Percentiles rank a stretch among this genome's conserved stretches.
phyloP scores from a whole-genome alignment of 352 stramenopile species.

The Phytopythium aichiense region DNA sequence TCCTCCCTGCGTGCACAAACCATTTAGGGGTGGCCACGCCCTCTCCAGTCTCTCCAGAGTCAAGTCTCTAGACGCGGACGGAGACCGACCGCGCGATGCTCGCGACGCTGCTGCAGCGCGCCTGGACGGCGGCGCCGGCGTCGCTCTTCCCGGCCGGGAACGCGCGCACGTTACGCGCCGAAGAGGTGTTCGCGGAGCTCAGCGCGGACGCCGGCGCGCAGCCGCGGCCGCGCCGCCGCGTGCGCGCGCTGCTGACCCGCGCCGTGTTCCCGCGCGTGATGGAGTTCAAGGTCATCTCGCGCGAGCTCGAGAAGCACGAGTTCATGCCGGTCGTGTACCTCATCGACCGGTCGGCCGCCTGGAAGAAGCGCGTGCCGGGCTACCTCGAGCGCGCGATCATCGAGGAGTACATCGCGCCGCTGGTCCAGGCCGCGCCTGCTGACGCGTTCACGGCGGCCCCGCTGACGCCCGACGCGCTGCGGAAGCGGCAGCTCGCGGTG shows the following conservation, averaged over 20 bases:
- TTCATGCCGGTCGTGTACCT: slow-evolving; percentile 76
- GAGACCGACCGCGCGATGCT: slow-evolving; percentile 1
- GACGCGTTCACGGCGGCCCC: slow-evolving; percentile 5
- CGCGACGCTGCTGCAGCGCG: slow-evolving; percentile 6
- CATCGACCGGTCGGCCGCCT: slow-evolving; percentile 53
- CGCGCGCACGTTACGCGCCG: slow-evolving; percentile 11
- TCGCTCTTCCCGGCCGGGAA: slow-evolving; percentile 10
- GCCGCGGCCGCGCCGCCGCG: slow-evolving; percentile 7
- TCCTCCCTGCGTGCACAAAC: not conserved
- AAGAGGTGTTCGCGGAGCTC: slow-evolving; percentile 19
- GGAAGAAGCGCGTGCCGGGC: slow-evolving; percentile 40
- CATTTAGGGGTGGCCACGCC: not conserved
- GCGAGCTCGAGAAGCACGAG: slow-evolving; percentile 70
- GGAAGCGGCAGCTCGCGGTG: slow-evolving; percentile 16
- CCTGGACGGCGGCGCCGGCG: slow-evolving; percentile 8
- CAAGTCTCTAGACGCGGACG: no score
- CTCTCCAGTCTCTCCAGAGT: no score
- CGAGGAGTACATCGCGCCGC: slow-evolving; percentile 55
- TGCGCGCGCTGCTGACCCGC: slow-evolving; percentile 27
- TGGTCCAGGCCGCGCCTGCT: slow-evolving; percentile 18
- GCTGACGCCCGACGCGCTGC: not conserved
- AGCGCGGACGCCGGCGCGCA: slow-evolving; percentile 16
- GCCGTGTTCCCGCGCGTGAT: slow-evolving; percentile 59
- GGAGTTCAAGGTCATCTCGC: slow-evolving; percentile 77
- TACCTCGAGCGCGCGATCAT: slow-evolving; percentile 48